Evolutionary conservation across 306 rosid genomes (phyloP).

Genomic region (Medicago arabica): DNA sequence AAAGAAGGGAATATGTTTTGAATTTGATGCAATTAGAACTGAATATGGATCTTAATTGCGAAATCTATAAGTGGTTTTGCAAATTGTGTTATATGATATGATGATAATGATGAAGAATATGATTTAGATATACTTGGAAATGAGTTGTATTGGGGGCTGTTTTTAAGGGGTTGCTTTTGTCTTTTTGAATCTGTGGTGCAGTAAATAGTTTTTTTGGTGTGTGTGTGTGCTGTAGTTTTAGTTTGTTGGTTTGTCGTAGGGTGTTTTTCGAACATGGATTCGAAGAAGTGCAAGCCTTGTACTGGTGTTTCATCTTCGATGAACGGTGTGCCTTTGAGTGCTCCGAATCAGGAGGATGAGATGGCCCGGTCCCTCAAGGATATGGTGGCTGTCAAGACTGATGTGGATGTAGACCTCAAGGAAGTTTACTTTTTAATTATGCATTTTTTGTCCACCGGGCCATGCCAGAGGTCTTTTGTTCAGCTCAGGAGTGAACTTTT

Average conservation of each 20-base stretch:
- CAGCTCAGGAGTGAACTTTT: slow-evolving; percentile 74
- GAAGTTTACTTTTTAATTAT: slow-evolving; percentile 82
- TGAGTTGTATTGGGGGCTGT: neutral
- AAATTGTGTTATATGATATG: slow-evolving; percentile 16
- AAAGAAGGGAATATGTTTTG: slow-evolving; percentile 8
- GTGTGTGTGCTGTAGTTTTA: neutral
- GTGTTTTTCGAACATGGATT: slow-evolving; percentile 55
- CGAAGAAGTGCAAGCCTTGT: slow-evolving; percentile 58
- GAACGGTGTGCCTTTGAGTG: slow-evolving; percentile 52
- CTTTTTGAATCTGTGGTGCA: slow-evolving; percentile 21
- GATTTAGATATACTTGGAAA: slow-evolving; percentile 1
- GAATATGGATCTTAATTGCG: neutral
- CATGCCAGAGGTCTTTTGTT: slow-evolving; percentile 69
- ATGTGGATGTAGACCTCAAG: slow-evolving; percentile 67
- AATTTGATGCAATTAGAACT: slow-evolving; percentile 21
- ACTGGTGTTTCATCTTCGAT: slow-evolving; percentile 53
- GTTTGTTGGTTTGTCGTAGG: slow-evolving; percentile 51
- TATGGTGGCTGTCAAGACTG: slow-evolving; percentile 49
- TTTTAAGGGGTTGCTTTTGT: slow-evolving; percentile 23
- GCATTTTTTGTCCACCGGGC: slow-evolving; percentile 85
- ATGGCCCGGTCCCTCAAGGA: slow-evolving; percentile 50
- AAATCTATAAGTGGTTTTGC: slow-evolving; percentile 21
- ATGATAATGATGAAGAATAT: slow-evolving; percentile 19
- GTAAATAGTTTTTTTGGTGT: neutral
- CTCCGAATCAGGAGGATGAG: slow-evolving; percentile 60